Evolutionary conservation across 2,329 filamentous ascomycete species (phyloP), one percentile per base, ranked within the genome.

Genomic region (Phaeosphaeria sp.): DNA sequence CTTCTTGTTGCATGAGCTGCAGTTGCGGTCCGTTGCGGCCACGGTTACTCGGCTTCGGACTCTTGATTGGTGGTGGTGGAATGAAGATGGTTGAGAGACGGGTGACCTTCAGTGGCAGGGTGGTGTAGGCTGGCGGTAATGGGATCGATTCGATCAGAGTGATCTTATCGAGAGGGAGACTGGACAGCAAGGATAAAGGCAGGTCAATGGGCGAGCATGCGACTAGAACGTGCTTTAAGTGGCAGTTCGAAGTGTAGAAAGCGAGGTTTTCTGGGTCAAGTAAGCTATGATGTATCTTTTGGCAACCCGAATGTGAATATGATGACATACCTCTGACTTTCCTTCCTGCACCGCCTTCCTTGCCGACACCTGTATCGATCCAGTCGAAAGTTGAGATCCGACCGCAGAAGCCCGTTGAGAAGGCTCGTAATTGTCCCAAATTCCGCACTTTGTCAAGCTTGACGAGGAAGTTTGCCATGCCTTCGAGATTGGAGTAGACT

Each of bases 361-460:
- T 77, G 1, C 73, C 71, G 2, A 76, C 68, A 2, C 74, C 74
- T 2, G 74, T 70, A 49, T 77, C 74, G 13, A 76, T 59, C 59
- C 73, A 76, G 55, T 77, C 74, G 47, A 76, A 77, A 51, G 67
- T 72, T 3, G 74, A 68, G 54, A 76, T 74, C 2, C 74, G 57
- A n/a, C 72, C 72, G 43, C 72, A 74, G 57, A 77, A 76, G 18
- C 72, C 74, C 0, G 74, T 77, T 1, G 73, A 71, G 58, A 73
- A 74, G 3, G 74, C 74, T 36, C 74, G 63, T 15, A 77, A 56
- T 40, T 75, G 73, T 0, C 74, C 74, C 2, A 77, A 61, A 51
- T 76, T 76, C 7, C 73, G 56, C 36, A 76, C 68, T 49, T 74
- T 76, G 43, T 72, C 74, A 22, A 75, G 65, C 2, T 73, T 67